A percentile compares a stretch with the other conserved stretches of the same genome.
These are phyloP conservation scores for Solidago caesia DNA, from an alignment of 129 eudicot genomes.

Conservation along the genomic window DNA sequence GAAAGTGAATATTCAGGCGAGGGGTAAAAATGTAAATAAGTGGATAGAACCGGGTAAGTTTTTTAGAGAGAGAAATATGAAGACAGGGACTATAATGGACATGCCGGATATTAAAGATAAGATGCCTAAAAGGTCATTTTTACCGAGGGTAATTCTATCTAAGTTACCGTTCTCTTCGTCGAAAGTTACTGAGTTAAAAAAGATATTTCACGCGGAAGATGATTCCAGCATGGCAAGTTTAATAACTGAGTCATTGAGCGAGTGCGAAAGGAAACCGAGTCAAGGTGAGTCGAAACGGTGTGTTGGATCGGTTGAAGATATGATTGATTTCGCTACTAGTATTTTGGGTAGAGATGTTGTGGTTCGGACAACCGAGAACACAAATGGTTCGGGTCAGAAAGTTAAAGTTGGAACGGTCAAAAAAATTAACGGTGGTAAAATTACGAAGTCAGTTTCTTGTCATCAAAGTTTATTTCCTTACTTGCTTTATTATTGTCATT, in stretches of 20 bases:
- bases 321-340: conserved; percentile 86
- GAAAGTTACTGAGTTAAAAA: conserved; percentile 38
- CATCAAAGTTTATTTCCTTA: conserved; percentile 87
- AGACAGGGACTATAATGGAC: conserved; percentile 54
- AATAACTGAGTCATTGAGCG: conserved; percentile 42
- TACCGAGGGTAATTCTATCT: conserved; percentile 59
- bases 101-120: conserved; percentile 76
- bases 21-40: conserved; percentile 56
- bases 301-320: conserved; percentile 82
- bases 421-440: conserved; percentile 73
- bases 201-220: conserved; percentile 65
- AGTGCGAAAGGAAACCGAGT: conserved; percentile 85
- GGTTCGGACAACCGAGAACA: conserved; percentile 58
- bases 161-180: conserved; percentile 73
- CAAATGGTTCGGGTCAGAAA: conserved; percentile 54
- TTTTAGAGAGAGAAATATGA: conserved; percentile 59
- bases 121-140: conserved; percentile 89
- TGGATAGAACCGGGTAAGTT: conserved; percentile 89
- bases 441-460: conserved; percentile 84
- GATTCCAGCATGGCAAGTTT: conserved; percentile 54
- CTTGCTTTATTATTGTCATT: conserved; percentile 84
- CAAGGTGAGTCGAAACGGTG: conserved; percentile 85
- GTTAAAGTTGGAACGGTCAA: conserved; percentile 64
- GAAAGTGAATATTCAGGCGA: conserved; percentile 2
- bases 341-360: conserved; percentile 70